Base-by-base conservation (phyloP, 345 rosid genomes). In the Euphorbia pulcherrima region DNA sequence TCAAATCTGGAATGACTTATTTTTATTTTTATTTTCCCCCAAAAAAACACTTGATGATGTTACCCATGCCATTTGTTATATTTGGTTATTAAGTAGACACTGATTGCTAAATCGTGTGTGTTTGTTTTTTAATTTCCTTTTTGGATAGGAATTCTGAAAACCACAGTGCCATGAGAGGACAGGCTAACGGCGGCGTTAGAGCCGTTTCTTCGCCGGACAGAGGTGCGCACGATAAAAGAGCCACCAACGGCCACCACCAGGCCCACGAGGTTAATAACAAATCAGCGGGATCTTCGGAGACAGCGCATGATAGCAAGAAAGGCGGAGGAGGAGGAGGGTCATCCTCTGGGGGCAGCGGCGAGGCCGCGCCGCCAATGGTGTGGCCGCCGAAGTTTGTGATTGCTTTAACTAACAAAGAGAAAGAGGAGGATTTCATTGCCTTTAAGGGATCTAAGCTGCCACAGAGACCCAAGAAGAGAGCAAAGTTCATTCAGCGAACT, bases 331-430 rank as follows among this genome's bases (percentile, higher is more conserved):
- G n/a, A n/a, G 90, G 86, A 33, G 88, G 92, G 24, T 82, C 90
- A 20, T 84, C 93, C 12, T 85, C 88, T 0, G 86, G 85, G 18
- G 83, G 87, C 52, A 86, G 90, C 73, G 93, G 87, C 44, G 88
- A 83, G 21, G 80, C 65, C 5, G 72, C 80, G 7, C 64, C 74
- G 1, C 73, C 87, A 16, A 37, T 68, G 0, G 80, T 80, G 6
- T 88, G 93, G 93, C 93, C 93, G 23, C 90, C 90, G 3, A 88
- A 86, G 61, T 86, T 88, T 77, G 83, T 78, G 83, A 86, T 88
- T 76, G 86, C 86, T 59, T 73, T 88, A 62, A 86, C 94, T 10
- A 86, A 86, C 73, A 88, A 88, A 76, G 94, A 88, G 83, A 88
- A 88, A 64, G 94, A 88, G 62, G 94, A 88, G 68, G 94, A 88